phyloP scores from a whole-genome alignment of 257 asterid genomes.

The Echites panduratus region DNA sequence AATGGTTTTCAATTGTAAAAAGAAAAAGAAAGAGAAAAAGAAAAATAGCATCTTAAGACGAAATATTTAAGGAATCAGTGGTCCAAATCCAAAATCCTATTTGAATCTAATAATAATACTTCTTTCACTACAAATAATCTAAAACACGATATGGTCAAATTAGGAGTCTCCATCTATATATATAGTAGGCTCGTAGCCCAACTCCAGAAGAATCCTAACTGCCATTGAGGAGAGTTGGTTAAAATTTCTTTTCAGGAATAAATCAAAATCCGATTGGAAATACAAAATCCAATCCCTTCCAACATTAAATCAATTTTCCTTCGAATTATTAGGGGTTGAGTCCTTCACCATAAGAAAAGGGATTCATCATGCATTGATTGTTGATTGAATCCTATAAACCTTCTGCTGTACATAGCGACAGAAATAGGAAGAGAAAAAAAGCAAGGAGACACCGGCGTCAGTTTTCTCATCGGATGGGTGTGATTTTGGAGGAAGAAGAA shows the following conservation, averaged over 20 bases:
- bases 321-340: not conserved
- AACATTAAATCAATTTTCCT: not conserved
- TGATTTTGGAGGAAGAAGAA: conserved; percentile 25
- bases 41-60: too few species aligned
- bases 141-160: not conserved
- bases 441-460: not conserved
- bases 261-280: not conserved
- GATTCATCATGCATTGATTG: not conserved
- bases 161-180: conserved; percentile 7
- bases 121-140: not conserved
- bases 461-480: conserved; percentile 18
- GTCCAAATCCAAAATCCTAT: not conserved
- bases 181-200: not conserved
- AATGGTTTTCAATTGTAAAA: too few species aligned
- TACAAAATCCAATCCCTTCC: not conserved
- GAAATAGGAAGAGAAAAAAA: not conserved
- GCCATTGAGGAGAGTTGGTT: not conserved
- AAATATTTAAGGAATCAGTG: not conserved
- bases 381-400: not conserved
- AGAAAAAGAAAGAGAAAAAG: too few species aligned
- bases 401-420: not conserved
- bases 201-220: not conserved
- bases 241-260: not conserved
- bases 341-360: not conserved
- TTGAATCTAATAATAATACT: not conserved